These are phyloP conservation scores for Ascochyta lentis DNA, from an alignment of 2,329 filamentous ascomycete species.

Conservation along the genomic window DNA sequence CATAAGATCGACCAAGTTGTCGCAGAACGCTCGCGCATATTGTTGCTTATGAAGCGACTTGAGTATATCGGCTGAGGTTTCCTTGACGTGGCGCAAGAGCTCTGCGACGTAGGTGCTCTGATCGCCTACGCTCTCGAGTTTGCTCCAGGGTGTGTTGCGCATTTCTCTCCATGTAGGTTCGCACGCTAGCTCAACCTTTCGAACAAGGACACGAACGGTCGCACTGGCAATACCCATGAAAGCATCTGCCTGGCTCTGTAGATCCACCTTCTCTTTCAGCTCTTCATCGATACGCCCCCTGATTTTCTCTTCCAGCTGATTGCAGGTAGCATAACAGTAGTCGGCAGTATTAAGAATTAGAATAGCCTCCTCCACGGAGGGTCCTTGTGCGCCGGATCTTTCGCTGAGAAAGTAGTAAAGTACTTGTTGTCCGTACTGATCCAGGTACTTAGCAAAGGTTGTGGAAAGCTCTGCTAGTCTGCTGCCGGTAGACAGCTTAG, in stretches of 20 bases:
- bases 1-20: conserved; percentile 91
- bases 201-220: conserved; percentile 82
- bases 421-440: conserved; percentile 94
- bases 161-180: conserved; percentile 95
- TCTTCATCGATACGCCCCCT: conserved; percentile 86
- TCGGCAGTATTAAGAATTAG: conserved; percentile 95
- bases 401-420: conserved; percentile 75
- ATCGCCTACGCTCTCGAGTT: conserved; percentile 90
- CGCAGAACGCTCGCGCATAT: conserved; percentile 92
- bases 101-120: conserved; percentile 91
- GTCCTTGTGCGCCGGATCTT: conserved; percentile 60
- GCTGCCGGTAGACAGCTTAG: conserved; percentile 91
- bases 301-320: conserved; percentile 92
- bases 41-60: conserved; percentile 84
- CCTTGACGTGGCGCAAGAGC: conserved; percentile 75
- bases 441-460: conserved; percentile 89
- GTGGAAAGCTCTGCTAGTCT: conserved; percentile 83
- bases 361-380: conserved; percentile 76
- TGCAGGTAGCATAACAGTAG: conserved; percentile 94
- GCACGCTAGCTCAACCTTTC: conserved; percentile 80
- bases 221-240: conserved; percentile 95
- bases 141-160: conserved; percentile 94
- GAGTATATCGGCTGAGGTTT: conserved; percentile 76
- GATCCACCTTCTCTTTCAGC: conserved; percentile 75
- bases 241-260: conserved; percentile 91